Conservation (phyloP, 2,329 filamentous ascomycete genomes). For the Fusarium sororula region DNA sequence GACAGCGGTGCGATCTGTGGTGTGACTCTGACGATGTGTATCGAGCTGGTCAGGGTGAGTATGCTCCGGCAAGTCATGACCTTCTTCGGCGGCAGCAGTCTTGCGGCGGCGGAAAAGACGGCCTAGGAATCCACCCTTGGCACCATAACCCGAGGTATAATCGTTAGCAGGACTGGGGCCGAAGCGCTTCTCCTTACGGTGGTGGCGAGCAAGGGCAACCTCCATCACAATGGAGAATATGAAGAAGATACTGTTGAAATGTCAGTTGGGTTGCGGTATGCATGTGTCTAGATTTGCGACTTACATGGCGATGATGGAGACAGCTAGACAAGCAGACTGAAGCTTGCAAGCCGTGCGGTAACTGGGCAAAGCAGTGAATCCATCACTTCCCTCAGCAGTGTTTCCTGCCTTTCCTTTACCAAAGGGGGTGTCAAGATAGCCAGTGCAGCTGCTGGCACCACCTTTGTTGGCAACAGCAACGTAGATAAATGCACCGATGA, state of each 20-base stretch:
- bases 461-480: constrained; percentile 78
- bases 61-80: constrained; percentile 51
- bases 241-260: constrained; percentile 72
- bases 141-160: constrained; percentile 68
- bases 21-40: constrained; percentile 53
- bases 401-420: constrained; percentile 68
- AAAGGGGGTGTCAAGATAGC: constrained; percentile 71
- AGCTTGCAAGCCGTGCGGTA: constrained; percentile 71
- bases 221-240: constrained; percentile 76
- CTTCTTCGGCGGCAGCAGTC: constrained; percentile 32
- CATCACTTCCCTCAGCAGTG: constrained; percentile 57
- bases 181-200: constrained; percentile 78
- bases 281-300: constrained; percentile 22
- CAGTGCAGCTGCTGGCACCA: constrained; percentile 72
- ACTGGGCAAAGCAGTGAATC: constrained; percentile 59
- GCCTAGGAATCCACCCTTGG: constrained; percentile 46
- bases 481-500: constrained; percentile 81
- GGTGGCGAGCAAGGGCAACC: constrained; percentile 72
- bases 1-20: constrained; percentile 50
- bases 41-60: constrained; percentile 53
- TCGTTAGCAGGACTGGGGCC: constrained; percentile 60
- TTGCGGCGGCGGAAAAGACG: constrained; percentile 47
- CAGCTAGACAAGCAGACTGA: constrained; percentile 79
- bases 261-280: background rate
- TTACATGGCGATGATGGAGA: constrained; percentile 81